Percentiles rank a stretch among this genome's conserved stretches.
phyloP scores from a whole-genome alignment of 2,329 filamentous ascomycete species.

The Aspergillus luchuensis region DNA sequence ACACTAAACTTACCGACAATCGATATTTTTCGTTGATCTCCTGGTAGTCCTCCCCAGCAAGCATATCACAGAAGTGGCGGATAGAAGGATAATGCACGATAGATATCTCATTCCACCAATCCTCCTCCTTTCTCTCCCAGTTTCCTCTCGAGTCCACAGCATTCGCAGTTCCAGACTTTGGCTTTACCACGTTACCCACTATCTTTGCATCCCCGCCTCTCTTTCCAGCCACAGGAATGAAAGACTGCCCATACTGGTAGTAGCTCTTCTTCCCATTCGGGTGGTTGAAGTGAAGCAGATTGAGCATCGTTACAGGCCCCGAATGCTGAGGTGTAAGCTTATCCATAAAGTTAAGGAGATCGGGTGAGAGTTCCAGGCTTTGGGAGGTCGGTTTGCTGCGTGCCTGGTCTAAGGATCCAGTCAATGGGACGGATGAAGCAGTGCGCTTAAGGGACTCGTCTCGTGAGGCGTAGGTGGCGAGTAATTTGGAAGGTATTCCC shows the following conservation, averaged over 20 bases:
- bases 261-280: slow-evolving; percentile 56
- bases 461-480: slow-evolving; percentile 30
- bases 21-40: slow-evolving; percentile 57
- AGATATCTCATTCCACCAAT: slow-evolving; percentile 64
- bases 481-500: slow-evolving; percentile 41
- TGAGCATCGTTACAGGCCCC: slow-evolving; percentile 63
- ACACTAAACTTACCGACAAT: slow-evolving; percentile 40
- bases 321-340: slow-evolving; percentile 31
- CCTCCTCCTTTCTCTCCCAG: slow-evolving; percentile 25
- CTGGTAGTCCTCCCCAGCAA: slow-evolving; percentile 60
- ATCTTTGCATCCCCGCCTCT: slow-evolving; percentile 64
- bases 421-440: slow-evolving; percentile 24
- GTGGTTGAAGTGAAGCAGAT: slow-evolving; percentile 60
- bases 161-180: slow-evolving; percentile 5
- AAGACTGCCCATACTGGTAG: slow-evolving; percentile 56
- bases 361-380: slow-evolving; percentile 57
- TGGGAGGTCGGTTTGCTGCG: slow-evolving; percentile 43
- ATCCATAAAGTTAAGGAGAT: slow-evolving; percentile 55
- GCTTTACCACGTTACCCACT: slow-evolving; percentile 58
- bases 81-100: slow-evolving; percentile 67
- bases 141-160: slow-evolving; percentile 28
- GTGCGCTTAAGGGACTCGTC: slow-evolving; percentile 25
- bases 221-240: slow-evolving; percentile 50
- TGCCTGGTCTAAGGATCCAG: slow-evolving; percentile 30
- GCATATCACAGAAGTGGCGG: slow-evolving; percentile 63